Evolutionary conservation across 1,284 basidiomycete species (phyloP).

Genomic region (Cryptococcus hybrid): DNA sequence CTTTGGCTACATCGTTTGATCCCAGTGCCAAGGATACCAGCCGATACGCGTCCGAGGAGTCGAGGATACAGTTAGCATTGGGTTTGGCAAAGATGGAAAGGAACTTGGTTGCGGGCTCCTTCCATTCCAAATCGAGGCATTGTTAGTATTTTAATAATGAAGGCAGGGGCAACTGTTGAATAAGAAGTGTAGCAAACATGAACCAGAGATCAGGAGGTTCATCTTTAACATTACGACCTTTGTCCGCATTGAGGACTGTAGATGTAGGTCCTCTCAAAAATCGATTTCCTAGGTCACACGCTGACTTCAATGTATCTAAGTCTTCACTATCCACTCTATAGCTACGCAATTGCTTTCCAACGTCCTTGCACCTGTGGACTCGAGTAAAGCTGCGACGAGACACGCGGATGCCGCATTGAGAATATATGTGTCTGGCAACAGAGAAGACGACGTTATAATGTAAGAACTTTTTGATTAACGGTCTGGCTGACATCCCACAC

Average conservation of each 20-base stretch:
- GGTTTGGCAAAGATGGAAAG: constrained; percentile 39
- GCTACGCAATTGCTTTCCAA: constrained; percentile 44
- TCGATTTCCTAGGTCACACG: not conserved
- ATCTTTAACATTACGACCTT: constrained; percentile 44
- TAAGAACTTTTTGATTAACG: constrained; percentile 49
- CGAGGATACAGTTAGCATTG: constrained; percentile 21
- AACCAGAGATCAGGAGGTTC: constrained; percentile 23
- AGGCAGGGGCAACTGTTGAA: not conserved
- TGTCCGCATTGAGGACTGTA: constrained; percentile 34
- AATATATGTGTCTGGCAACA: constrained; percentile 32
- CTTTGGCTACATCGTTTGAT: constrained; percentile 15
- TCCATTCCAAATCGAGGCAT: constrained; percentile 22
- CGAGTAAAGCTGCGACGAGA: constrained; percentile 11
- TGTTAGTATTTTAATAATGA: constrained; percentile 18
- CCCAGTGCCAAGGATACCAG: constrained; percentile 8
- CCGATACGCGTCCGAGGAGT: constrained; percentile 18
- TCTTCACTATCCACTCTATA: constrained; percentile 33
- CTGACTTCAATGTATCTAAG: constrained; percentile 12
- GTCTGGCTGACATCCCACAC: constrained; percentile 1
- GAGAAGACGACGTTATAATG: constrained; percentile 62
- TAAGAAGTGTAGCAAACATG: constrained; percentile 19
- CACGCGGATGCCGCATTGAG: constrained; percentile 18
- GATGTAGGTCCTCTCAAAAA: constrained; percentile 23
- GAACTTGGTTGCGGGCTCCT: constrained; percentile 38
- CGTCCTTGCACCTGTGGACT: constrained; percentile 35